Evolutionary conservation across 768 basidiomycete species (phyloP).

Genomic region (Pilatotrama ljubarskyi): DNA sequence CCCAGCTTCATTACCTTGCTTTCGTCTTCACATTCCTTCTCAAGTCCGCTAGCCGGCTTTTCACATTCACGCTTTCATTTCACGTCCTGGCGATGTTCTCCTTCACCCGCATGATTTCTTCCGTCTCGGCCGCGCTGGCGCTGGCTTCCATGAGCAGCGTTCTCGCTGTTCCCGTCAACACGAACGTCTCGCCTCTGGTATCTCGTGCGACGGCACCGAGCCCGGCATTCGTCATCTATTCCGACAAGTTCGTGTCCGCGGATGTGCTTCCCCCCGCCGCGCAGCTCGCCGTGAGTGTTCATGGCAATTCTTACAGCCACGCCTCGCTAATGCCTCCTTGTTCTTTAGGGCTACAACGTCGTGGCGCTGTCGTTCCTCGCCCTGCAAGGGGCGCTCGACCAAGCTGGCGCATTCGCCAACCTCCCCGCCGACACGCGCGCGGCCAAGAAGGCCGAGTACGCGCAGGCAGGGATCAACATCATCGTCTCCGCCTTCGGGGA

Average conservation of each 20-base stretch:
- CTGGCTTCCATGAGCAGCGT: slow-evolving; percentile 14
- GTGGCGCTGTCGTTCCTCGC: slow-evolving; percentile 19
- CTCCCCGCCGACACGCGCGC: slow-evolving; percentile 13
- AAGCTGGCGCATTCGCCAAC: slow-evolving; percentile 10
- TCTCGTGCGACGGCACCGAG: slow-evolving; percentile 7
- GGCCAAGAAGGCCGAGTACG: slow-evolving; percentile 25
- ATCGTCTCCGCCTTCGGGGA: slow-evolving; percentile 27
- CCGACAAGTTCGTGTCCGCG: slow-evolving; percentile 17
- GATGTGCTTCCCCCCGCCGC: slow-evolving; percentile 16
- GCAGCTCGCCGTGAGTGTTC: slow-evolving; percentile 3
- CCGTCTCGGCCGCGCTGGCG: slow-evolving; percentile 20
- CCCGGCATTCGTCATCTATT: slow-evolving; percentile 19
- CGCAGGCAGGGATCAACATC: slow-evolving; percentile 25
- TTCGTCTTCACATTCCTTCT: slow-evolving; percentile 2
- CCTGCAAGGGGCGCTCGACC: slow-evolving; percentile 13
- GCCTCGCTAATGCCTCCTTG: background rate
- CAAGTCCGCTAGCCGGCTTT: slow-evolving; percentile 21
- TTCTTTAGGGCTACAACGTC: slow-evolving; percentile 16
- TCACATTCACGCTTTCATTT: slow-evolving; percentile 4
- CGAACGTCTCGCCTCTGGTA: background rate
- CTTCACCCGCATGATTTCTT: slow-evolving; percentile 19
- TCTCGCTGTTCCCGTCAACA: background rate
- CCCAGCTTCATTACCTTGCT: slow-evolving; percentile 15
- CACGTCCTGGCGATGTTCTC: slow-evolving; percentile 18
- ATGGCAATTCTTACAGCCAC: background rate